Base-by-base conservation (phyloP, 2,329 filamentous ascomycete species). In the Trichoderma hamatum region DNA sequence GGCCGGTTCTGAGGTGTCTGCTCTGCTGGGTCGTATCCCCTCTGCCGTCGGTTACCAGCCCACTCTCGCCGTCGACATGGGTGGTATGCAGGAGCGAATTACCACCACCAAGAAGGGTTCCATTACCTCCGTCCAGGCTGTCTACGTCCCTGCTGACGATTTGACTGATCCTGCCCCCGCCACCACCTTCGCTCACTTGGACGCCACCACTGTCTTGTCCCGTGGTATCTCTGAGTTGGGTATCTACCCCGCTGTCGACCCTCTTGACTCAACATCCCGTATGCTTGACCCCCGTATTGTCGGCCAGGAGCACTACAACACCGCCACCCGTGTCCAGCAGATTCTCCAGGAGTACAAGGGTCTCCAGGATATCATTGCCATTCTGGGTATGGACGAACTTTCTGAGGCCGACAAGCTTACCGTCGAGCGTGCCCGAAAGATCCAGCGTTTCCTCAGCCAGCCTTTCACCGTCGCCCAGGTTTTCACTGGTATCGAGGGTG, bases 301-400 rank as follows among this genome's bases (percentile, higher is more conserved):
- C 80, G 96, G 96, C 83, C 88, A 98, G 81, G 96, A 99, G 72
- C 96, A 99, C 89, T 99, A 99, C 91, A 83, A 94, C 72, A 95
- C 90, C 78, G 96, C 96, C 83, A 92, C 92, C 83, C 91, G 91
- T 78, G 96, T 99, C 80, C 96, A 99, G 89, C 94, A 97, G 87
- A 98, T 97, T 85, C 91, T 99, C 82, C 96, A 99, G 87, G 96
- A 98, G 89, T 99, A 99, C 92, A 98, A 98, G 92, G 98, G 95
- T 74, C 93, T 99, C 76, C 96, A 99, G 88, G 96, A 99, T 88
- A 99, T 99, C 90, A 97, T 97, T 88, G 96, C 96, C 85, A 99
- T 99, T 94, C 86, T 98, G 82, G 95, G 95, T 91, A 98, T 99
- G 96, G 96, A 99, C 85, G 96, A 99, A 84, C 86, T 99, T 85